phyloP scores from a whole-genome alignment of 2,329 filamentous ascomycete species.

The Epichloe scottii region DNA sequence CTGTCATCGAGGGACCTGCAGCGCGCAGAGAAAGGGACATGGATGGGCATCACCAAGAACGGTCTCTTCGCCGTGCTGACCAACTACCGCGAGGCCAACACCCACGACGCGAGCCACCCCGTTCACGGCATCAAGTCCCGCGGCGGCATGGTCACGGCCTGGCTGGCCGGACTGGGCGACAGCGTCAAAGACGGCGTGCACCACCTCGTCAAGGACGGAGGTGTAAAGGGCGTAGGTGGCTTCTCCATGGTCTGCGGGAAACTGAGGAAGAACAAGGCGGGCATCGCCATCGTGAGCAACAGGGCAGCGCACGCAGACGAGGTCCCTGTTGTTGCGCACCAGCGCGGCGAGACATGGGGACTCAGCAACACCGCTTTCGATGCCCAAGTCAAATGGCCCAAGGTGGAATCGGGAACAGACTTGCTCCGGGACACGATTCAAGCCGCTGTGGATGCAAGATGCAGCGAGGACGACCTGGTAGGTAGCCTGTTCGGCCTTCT shows the following conservation, averaged over 20 bases:
- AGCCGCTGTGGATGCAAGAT: slow-evolving; percentile 22
- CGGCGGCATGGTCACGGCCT: slow-evolving; percentile 51
- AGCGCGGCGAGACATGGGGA: slow-evolving; percentile 40
- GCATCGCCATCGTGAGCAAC: slow-evolving; percentile 51
- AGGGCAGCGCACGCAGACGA: slow-evolving; percentile 38
- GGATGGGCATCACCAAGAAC: slow-evolving; percentile 48
- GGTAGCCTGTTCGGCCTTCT: slow-evolving; percentile 40
- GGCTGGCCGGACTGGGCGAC: slow-evolving; percentile 39
- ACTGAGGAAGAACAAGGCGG: slow-evolving; percentile 34
- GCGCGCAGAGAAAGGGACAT: slow-evolving; percentile 49
- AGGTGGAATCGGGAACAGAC: slow-evolving; percentile 40
- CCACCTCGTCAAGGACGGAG: slow-evolving; percentile 35
- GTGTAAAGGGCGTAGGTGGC: slow-evolving; percentile 49
- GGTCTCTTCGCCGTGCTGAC: slow-evolving; percentile 53
- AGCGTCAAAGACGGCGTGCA: slow-evolving; percentile 37
- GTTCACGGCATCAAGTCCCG: slow-evolving; percentile 44
- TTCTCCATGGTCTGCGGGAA: slow-evolving; percentile 57
- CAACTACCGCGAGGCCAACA: slow-evolving; percentile 48
- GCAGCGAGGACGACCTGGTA: slow-evolving; percentile 36
- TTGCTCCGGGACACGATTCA: slow-evolving; percentile 31
- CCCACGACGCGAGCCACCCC: slow-evolving; percentile 36
- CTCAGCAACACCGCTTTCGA: slow-evolving; percentile 51
- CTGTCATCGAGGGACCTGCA: slow-evolving; percentile 51
- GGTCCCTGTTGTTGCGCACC: slow-evolving; percentile 45
- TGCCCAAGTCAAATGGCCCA: slow-evolving; percentile 45